phyloP scores from a whole-genome alignment of 1,284 basidiomycete genomes.

The Boletus hoseneyae region DNA sequence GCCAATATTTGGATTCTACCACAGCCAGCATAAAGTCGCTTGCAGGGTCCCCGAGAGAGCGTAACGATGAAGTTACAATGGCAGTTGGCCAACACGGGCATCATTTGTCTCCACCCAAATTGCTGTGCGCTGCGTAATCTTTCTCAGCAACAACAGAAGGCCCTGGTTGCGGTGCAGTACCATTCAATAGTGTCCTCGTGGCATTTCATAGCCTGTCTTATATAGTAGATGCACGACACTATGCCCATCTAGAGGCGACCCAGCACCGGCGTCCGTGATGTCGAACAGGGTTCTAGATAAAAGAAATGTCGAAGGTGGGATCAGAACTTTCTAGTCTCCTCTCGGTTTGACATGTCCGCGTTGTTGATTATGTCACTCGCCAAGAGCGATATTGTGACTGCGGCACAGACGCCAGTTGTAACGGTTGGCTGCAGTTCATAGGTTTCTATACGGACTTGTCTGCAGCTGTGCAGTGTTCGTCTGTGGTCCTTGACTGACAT shows the following conservation, averaged over 20 bases:
- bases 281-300: not conserved
- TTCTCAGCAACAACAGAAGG: not conserved
- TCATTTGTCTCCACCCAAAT: not conserved
- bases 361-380: not conserved
- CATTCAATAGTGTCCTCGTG: conserved; percentile 1
- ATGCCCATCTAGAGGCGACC: not conserved
- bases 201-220: conserved; percentile 19
- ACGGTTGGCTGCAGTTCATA: not conserved
- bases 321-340: not conserved
- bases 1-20: too few species aligned
- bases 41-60: not conserved
- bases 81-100: not conserved
- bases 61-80: not conserved
- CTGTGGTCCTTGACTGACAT: too few species aligned
- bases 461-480: not conserved
- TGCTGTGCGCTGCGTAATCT: not conserved
- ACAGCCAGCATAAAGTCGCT: not conserved
- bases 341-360: not conserved
- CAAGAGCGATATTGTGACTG: not conserved
- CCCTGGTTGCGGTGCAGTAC: not conserved
- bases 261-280: not conserved
- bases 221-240: conserved; percentile 3
- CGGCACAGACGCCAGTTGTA: not conserved
- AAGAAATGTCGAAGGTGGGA: not conserved
- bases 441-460: not conserved